A percentile compares a stretch with the other conserved stretches of the same genome.
Conservation (phyloP, 306 rosid genomes). For the Medicago arabica region DNA sequence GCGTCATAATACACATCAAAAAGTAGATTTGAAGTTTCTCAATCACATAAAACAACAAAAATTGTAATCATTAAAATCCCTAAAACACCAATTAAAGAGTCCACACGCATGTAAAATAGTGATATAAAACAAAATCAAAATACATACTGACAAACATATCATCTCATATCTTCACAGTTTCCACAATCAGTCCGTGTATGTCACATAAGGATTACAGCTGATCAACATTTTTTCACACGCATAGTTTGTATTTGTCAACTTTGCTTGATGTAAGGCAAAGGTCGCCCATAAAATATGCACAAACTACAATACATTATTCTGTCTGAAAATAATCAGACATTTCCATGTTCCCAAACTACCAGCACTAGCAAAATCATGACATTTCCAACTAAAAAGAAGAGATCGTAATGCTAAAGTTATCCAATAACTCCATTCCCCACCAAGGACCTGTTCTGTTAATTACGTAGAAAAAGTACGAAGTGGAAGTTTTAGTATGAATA, state of each 20-base stretch:
- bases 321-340: neutral
- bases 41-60: neutral
- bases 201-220: neutral
- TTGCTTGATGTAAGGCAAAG: neutral
- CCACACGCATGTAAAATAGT: neutral
- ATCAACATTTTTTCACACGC: neutral
- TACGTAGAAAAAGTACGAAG: neutral
- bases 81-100: constrained; percentile 10
- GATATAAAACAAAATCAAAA: neutral
- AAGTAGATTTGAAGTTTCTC: neutral
- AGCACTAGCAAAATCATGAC: neutral
- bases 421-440: neutral
- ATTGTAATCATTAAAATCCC: neutral
- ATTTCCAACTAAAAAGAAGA: neutral
- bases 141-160: neutral
- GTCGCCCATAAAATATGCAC: neutral
- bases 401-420: neutral
- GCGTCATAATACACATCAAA: constrained; percentile 3
- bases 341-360: neutral
- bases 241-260: neutral
- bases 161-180: neutral
- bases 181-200: neutral
- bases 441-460: neutral
- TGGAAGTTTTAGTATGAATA: neutral
- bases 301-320: neutral